These are phyloP conservation scores for Pleurotus pulmonarius DNA, from an alignment of 768 basidiomycete species.

Conservation along the genomic window DNA sequence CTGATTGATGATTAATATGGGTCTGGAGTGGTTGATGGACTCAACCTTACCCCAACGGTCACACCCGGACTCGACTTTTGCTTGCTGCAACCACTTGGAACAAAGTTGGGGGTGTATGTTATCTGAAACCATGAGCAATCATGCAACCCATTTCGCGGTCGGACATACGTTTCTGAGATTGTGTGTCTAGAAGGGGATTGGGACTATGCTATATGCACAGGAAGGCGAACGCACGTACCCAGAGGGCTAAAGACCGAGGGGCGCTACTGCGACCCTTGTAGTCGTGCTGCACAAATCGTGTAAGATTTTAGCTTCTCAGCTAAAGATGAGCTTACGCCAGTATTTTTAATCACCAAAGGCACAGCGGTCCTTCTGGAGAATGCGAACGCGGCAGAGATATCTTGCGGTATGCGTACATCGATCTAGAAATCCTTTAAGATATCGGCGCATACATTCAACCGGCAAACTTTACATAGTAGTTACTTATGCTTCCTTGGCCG, in stretches of 20 bases:
- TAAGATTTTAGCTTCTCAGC: too few species aligned
- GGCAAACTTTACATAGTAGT: constrained; percentile 28
- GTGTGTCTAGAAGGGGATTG: constrained; percentile 27
- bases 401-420: constrained; percentile 33
- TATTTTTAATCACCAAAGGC: constrained; percentile 48
- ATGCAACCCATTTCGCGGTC: neutral
- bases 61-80: constrained; percentile 21
- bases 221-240: constrained; percentile 25
- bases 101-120: constrained; percentile 27
- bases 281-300: constrained; percentile 33
- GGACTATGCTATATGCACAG: neutral
- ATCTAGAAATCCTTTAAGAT: constrained; percentile 23
- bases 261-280: constrained; percentile 46
- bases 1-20: constrained; percentile 16
- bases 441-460: constrained; percentile 4
- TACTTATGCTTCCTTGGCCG: constrained; percentile 31
- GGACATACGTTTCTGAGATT: constrained; percentile 32
- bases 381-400: constrained; percentile 40
- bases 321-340: constrained; percentile 33
- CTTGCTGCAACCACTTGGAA: constrained; percentile 30
- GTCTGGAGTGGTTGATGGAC: neutral
- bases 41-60: constrained; percentile 31
- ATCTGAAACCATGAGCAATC: constrained; percentile 22
- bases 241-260: constrained; percentile 37
- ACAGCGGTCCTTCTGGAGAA: constrained; percentile 35